phyloP scores from a whole-genome alignment of 2,329 filamentous ascomycete genomes.

The Penicillium sp. region DNA sequence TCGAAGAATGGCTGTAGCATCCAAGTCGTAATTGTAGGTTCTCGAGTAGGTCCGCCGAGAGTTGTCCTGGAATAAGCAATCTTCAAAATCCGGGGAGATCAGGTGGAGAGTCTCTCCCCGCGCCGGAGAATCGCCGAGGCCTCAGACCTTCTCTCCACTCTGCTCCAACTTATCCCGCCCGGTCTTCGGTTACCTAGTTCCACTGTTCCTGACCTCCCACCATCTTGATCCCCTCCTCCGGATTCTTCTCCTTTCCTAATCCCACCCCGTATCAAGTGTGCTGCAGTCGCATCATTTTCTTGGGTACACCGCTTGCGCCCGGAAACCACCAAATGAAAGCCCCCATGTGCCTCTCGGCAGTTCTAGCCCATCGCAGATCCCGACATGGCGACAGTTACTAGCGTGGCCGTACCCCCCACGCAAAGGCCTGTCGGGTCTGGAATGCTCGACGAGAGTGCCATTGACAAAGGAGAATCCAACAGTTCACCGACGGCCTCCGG shows the following conservation, averaged over 20 bases:
- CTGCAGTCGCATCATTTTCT: background rate
- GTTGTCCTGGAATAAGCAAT: background rate
- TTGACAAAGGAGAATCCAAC: slow-evolving; percentile 7
- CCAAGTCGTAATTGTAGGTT: too few relatives aligned
- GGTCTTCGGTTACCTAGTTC: background rate
- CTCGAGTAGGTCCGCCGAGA: too few relatives aligned
- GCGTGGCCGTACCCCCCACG: slow-evolving; percentile 21
- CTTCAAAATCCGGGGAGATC: slow-evolving; percentile 18
- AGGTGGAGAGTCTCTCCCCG: slow-evolving; percentile 21
- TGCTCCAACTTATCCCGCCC: background rate
- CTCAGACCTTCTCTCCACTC: background rate
- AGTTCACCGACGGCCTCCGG: background rate
- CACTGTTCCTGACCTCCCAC: too few relatives aligned
- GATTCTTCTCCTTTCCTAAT: slow-evolving; percentile 24
- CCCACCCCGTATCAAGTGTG: slow-evolving; percentile 3
- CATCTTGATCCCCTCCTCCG: slow-evolving; percentile 17
- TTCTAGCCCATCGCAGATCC: slow-evolving; percentile 18
- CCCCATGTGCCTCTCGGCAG: slow-evolving; percentile 17
- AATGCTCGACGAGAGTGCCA: slow-evolving; percentile 9
- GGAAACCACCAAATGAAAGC: slow-evolving; percentile 1
- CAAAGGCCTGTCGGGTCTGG: slow-evolving; percentile 20
- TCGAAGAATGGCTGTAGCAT: background rate
- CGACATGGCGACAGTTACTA: slow-evolving; percentile 22
- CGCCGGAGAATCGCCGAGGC: slow-evolving; percentile 15
- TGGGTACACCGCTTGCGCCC: slow-evolving; percentile 1